These are phyloP conservation scores for Kwoniella dejecticola DNA, from an alignment of 768 basidiomycete species.

Conservation along the genomic window DNA sequence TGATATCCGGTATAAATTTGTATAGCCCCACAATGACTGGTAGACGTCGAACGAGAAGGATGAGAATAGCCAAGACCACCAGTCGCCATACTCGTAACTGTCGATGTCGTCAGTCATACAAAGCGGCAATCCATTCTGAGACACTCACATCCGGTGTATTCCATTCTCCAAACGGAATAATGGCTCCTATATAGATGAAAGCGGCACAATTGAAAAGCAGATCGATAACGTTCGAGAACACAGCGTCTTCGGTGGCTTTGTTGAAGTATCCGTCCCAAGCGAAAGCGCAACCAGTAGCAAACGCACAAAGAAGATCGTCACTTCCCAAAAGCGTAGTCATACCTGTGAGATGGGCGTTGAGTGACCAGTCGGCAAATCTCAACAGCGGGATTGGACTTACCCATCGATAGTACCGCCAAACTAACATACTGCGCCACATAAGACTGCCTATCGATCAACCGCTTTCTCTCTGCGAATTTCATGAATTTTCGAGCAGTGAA, in stretches of 20 bases:
- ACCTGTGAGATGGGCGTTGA: slow-evolving; percentile 58
- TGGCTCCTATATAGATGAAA: slow-evolving; percentile 94
- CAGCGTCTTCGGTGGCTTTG: slow-evolving; percentile 84
- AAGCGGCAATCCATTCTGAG: neutral
- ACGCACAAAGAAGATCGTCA: slow-evolving; percentile 92
- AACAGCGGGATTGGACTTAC: slow-evolving; percentile 28
- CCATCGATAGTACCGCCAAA: slow-evolving; percentile 54
- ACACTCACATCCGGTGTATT: slow-evolving; percentile 59
- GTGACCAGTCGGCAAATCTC: neutral
- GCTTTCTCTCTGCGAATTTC: slow-evolving; percentile 84
- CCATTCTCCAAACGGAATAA: slow-evolving; percentile 91
- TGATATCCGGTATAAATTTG: slow-evolving; percentile 92
- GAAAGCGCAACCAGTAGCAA: slow-evolving; percentile 91
- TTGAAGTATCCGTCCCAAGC: slow-evolving; percentile 76
- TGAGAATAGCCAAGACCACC: slow-evolving; percentile 74
- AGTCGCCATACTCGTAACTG: slow-evolving; percentile 77
- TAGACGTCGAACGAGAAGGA: slow-evolving; percentile 79
- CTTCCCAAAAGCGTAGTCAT: slow-evolving; percentile 80
- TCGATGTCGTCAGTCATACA: neutral
- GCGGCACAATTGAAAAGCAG: slow-evolving; percentile 90
- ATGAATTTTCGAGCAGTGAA: slow-evolving; percentile 81
- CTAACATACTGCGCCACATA: slow-evolving; percentile 76
- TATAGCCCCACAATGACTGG: slow-evolving; percentile 83
- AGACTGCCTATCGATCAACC: slow-evolving; percentile 89
- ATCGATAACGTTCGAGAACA: slow-evolving; percentile 93